Evolutionary conservation across 805 yeast species (phyloP), one percentile per base, ranked within the genome.

Genomic region (Saccharomycopsis capsularis): DNA sequence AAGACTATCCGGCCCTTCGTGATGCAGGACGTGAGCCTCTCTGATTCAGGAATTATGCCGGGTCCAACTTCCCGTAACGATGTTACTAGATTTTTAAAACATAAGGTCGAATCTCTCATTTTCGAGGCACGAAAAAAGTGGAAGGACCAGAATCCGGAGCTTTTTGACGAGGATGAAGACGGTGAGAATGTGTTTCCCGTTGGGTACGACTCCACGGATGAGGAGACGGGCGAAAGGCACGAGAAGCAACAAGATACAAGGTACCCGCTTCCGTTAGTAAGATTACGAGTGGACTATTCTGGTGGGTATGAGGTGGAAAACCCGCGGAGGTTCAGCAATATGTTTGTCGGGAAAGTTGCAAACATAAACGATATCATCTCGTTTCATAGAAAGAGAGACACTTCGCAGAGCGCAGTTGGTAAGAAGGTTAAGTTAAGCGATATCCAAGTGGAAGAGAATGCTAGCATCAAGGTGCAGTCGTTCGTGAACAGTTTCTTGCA

Each of bases 301-400:
- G 96, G 95, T 1, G 95, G 90, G 3, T 91, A 77, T 59, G 96
- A 89, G 56, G 88, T 93, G 16, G 98, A 90, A 59, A 91, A 90
- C 59, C 85, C 95, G 0, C 71, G 95, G 46, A 68, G 96, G 54
- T 87, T 93, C 55, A 87, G 96, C 15, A 88, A 90, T 59, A 69
- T 87, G 58, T 93, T 91, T 69, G 95, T 85, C 4, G 96, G 96
- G 0, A 73, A 72, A 53, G 93, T 91, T 1, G 99, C 98, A 3
- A 93, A 93, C 62, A 79, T 82, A n/a, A 82, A 86, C 58, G 95
- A 89, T 58, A 86, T 90, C 6, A 76, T 91, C 2, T 81, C 79
- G 42, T 84, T 85, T 61, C 77, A 78, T 59, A 75, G 78, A 60
- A 77, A 73, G 55, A 69, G 70, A 59, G 62, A 70, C 41, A 48